Evolutionary conservation across 768 basidiomycete genomes (phyloP).

Genomic region (Leccinum subgranulosum): DNA sequence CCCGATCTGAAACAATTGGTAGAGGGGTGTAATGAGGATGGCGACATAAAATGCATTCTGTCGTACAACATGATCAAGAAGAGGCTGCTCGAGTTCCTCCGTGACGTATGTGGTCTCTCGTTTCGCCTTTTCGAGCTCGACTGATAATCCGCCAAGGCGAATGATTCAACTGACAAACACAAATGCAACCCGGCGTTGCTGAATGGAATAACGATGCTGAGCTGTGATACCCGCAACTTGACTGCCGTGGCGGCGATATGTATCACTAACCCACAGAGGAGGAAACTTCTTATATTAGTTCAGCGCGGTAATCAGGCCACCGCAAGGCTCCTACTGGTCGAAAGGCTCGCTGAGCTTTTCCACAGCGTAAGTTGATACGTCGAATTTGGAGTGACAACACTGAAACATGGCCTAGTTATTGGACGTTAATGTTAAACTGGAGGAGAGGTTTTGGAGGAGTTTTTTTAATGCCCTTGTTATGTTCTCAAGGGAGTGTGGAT

Average conservation of each 20-base stretch:
- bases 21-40: conserved; percentile 4
- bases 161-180: conserved; percentile 9
- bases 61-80: conserved; percentile 11
- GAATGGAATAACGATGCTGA: conserved; percentile 11
- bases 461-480: conserved; percentile 17
- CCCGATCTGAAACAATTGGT: conserved; percentile 8
- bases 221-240: conserved; percentile 20
- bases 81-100: conserved; percentile 13
- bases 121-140: background rate
- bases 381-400: background rate
- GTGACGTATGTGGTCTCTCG: conserved; percentile 7
- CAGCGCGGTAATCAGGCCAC: background rate
- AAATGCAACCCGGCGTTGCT: conserved; percentile 25
- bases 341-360: conserved; percentile 23
- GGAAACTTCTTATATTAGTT: conserved; percentile 1
- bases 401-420: conserved; percentile 21
- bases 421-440: conserved; percentile 12
- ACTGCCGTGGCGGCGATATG: conserved; percentile 12
- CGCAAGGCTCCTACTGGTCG: background rate
- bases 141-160: conserved; percentile 15
- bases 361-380: conserved; percentile 17
- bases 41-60: conserved; percentile 11
- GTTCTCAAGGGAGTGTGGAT: conserved; percentile 18
- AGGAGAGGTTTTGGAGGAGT: conserved; percentile 16
- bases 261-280: conserved; percentile 5